Evolutionary conservation across 2,329 filamentous ascomycete genomes (phyloP).

Genomic region (Parascedosporium putredinis): DNA sequence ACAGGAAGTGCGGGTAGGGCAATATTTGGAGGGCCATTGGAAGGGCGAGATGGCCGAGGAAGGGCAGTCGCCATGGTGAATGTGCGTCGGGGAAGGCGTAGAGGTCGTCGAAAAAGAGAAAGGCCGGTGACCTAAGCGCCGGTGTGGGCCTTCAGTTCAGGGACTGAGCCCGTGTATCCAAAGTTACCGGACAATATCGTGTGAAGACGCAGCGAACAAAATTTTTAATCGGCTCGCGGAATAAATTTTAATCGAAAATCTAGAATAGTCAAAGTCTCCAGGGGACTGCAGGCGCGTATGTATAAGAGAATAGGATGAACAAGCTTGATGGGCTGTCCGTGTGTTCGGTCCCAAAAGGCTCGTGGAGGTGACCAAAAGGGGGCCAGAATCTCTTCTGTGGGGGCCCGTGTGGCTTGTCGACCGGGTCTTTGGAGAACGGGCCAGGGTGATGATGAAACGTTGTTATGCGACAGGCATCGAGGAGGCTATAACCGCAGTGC

Average conservation of each 20-base stretch:
- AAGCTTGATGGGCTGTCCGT: neutral
- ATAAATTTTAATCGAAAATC: too few species aligned
- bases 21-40: constrained; percentile 59
- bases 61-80: constrained; percentile 48
- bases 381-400: constrained; percentile 8
- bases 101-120: neutral
- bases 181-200: neutral
- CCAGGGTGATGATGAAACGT: constrained; percentile 16
- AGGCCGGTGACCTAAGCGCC: too few species aligned
- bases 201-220: too few species aligned
- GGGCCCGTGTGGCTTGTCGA: constrained; percentile 8
- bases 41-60: constrained; percentile 56
- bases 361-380: neutral
- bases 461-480: constrained; percentile 15
- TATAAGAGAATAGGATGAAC: neutral
- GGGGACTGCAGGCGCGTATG: neutral
- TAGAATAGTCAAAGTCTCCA: too few species aligned
- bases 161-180: neutral
- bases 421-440: constrained; percentile 8
- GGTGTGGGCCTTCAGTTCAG: neutral
- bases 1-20: constrained; percentile 66
- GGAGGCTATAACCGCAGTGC: neutral
- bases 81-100: neutral
- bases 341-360: constrained; percentile 6
- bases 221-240: too few species aligned